These are phyloP conservation scores for Tillandsia leiboldiana DNA, from an alignment of 176 grass and related monocot genomes.

Conservation along the genomic window DNA sequence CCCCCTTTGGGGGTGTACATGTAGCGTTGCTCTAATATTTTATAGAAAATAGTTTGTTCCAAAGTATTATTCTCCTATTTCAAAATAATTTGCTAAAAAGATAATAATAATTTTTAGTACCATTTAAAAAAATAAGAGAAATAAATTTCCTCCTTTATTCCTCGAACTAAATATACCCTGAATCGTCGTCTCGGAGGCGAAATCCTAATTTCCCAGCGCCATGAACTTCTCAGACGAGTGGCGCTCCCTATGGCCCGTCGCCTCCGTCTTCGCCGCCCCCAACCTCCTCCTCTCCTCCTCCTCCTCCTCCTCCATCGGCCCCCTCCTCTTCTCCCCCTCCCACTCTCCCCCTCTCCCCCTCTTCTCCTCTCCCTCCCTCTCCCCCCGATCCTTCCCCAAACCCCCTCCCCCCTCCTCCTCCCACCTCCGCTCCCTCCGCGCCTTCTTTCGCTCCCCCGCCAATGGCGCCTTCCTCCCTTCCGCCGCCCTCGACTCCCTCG, in stretches of 20 bases:
- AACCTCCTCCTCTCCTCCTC: slow-evolving; percentile 18
- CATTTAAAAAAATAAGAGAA: too few relatives aligned
- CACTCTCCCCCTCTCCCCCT: background rate
- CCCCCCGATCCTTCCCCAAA: too few relatives aligned
- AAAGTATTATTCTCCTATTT: too few relatives aligned
- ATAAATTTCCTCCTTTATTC: too few relatives aligned
- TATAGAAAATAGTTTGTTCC: too few relatives aligned
- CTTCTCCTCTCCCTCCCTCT: slow-evolving; percentile 1
- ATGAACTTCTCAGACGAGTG: slow-evolving; percentile 51
- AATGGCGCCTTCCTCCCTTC: slow-evolving; percentile 37
- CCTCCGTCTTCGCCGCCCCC: slow-evolving; percentile 29
- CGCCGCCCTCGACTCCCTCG: slow-evolving; percentile 18
- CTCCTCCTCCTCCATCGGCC: slow-evolving; percentile 20
- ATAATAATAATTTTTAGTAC: too few relatives aligned
- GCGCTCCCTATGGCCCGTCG: slow-evolving; percentile 31
- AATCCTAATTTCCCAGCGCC: background rate
- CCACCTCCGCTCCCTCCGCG: slow-evolving; percentile 23
- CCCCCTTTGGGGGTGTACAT: too few relatives aligned
- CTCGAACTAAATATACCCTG: too few relatives aligned
- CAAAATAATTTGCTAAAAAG: too few relatives aligned
- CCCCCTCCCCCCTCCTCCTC: background rate
- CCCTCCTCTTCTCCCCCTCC: slow-evolving; percentile 5
- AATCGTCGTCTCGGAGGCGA: too few relatives aligned
- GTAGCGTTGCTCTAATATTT: too few relatives aligned
- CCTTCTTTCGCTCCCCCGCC: slow-evolving; percentile 20